These are phyloP conservation scores for Citrullus colocynthis DNA, from an alignment of 306 rosid genomes.

Conservation along the genomic window DNA sequence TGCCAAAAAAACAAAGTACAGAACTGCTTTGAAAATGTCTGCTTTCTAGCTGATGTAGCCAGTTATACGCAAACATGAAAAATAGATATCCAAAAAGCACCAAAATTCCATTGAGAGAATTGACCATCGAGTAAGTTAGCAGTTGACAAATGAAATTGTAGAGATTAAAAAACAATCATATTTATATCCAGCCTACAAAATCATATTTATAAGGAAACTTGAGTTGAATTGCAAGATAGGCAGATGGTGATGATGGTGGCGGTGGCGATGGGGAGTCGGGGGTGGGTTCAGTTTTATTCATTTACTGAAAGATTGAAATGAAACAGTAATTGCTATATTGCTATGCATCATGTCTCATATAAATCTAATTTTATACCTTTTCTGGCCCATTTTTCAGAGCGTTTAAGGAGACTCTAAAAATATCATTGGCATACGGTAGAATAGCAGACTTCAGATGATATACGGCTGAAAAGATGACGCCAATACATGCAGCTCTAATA, in stretches of 20 bases:
- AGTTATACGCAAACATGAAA: no score
- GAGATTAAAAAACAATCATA: not conserved
- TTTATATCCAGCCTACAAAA: not conserved
- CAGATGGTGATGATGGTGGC: not conserved
- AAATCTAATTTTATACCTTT: conserved; percentile 31
- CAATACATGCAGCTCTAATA: conserved; percentile 73
- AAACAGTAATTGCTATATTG: not conserved
- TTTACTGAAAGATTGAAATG: not conserved
- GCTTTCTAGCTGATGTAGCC: no score
- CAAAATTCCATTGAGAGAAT: not conserved
- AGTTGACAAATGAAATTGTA: not conserved
- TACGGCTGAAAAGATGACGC: conserved; percentile 75
- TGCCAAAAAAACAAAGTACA: no score
- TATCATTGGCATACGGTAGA: conserved; percentile 47
- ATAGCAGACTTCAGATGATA: conserved; percentile 59
- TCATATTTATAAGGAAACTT: not conserved
- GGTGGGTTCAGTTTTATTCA: not conserved
- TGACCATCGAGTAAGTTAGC: not conserved
- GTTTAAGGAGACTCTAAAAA: conserved; percentile 53
- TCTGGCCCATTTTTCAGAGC: conserved; percentile 48
- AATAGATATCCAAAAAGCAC: no score
- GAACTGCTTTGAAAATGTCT: no score
- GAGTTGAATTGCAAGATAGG: not conserved
- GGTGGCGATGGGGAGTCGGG: not conserved
- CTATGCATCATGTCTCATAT: not conserved